A percentile compares a stretch with the other conserved stretches of the same genome.
These are phyloP conservation scores for Gastrolobium villosum DNA, from an alignment of 306 rosid genomes.

Conservation along the genomic window DNA sequence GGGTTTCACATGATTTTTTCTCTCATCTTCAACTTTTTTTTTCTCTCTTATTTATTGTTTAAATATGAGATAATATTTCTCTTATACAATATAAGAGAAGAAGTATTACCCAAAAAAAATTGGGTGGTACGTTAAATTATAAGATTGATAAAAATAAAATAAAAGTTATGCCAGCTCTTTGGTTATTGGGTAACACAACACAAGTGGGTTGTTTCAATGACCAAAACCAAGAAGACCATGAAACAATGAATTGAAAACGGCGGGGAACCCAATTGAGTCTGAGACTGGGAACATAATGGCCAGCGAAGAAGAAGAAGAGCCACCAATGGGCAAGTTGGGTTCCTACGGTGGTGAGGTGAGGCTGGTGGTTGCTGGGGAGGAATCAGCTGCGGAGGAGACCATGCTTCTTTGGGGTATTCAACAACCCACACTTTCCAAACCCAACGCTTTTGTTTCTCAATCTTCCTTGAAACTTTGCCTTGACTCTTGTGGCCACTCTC, in stretches of 20 bases:
- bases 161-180: too few relatives aligned
- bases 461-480: constrained; percentile 71
- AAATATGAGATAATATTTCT: too few relatives aligned
- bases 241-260: too few relatives aligned
- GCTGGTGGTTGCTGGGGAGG: constrained; percentile 50
- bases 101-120: too few relatives aligned
- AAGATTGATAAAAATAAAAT: too few relatives aligned
- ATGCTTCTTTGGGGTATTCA: constrained; percentile 89
- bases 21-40: too few relatives aligned
- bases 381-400: constrained; percentile 82
- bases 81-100: too few relatives aligned
- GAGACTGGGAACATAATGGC: constrained; percentile 37
- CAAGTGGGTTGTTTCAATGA: too few relatives aligned
- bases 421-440: constrained; percentile 81
- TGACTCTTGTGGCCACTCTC: constrained; percentile 84
- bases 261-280: not conserved
- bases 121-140: too few relatives aligned
- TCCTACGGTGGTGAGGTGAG: constrained; percentile 65
- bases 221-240: not conserved
- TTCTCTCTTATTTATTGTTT: too few relatives aligned
- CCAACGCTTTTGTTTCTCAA: constrained; percentile 81
- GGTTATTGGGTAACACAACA: not conserved
- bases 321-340: constrained; percentile 55
- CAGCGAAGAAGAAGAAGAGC: constrained; percentile 38
- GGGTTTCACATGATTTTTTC: too few relatives aligned